Percentiles rank a stretch among this genome's conserved stretches.
These are phyloP conservation scores for Jatropha multifida DNA, from an alignment of 441 rosid species.

Conservation along the genomic window DNA sequence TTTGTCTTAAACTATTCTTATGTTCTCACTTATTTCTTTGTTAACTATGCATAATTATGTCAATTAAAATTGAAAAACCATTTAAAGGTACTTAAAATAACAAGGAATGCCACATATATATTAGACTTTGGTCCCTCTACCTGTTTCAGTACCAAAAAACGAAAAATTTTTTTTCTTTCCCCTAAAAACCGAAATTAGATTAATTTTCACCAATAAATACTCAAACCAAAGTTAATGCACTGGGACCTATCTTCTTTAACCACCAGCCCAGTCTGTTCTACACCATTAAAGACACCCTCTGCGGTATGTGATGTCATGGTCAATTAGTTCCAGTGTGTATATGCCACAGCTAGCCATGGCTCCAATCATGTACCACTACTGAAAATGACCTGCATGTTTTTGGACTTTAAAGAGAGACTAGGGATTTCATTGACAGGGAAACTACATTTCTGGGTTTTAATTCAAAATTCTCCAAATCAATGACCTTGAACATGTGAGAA, in stretches of 20 bases:
- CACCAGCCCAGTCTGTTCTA: background rate
- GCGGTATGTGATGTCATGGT: constrained; percentile 24
- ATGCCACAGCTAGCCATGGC: background rate
- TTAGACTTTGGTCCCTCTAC: background rate
- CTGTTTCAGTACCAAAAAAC: background rate
- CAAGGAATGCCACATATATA: background rate
- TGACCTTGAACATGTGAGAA: background rate
- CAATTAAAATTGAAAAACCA: constrained; percentile 5
- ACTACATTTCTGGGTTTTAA: constrained; percentile 16
- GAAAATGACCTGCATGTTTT: background rate
- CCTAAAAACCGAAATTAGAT: background rate
- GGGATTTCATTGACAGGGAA: background rate
- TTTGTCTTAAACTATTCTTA: background rate
- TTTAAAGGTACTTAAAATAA: background rate
- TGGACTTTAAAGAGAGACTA: background rate
- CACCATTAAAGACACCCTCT: constrained; percentile 13
- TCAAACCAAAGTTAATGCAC: constrained; percentile 9
- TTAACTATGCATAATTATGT: background rate
- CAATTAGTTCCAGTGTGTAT: constrained; percentile 8
- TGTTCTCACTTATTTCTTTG: background rate
- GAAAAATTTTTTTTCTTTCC: background rate
- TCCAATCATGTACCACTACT: background rate
- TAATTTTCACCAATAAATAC: constrained; percentile 1
- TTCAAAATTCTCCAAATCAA: constrained; percentile 4
- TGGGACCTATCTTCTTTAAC: constrained; percentile 28